Evolutionary conservation across 2,329 filamentous ascomycete species (phyloP), one percentile per base, ranked within the genome.

Genomic region (Fusarium drepaniforme): DNA sequence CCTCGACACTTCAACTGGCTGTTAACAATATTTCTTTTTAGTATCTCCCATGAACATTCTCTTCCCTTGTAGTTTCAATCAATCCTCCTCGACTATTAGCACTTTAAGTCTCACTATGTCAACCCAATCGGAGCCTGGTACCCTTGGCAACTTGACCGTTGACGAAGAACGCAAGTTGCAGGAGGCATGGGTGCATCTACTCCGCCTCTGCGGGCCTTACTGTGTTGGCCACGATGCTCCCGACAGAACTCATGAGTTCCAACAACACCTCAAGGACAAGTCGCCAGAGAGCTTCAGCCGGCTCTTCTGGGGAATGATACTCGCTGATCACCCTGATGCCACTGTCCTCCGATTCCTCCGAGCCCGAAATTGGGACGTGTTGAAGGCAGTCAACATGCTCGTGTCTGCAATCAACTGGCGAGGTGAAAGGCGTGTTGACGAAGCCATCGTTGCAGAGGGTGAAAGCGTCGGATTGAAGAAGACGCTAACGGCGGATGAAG

Each of bases 321-420:
- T 72, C 18, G 66, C 66, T 1, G 81, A 86, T 37, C 78, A 86
- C 61, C 84, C 84, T 0, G 84, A 86, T 63, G 80, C 82, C 0
- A 68, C 82, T 1, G 75, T 82, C 0, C 78, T 86, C n/a, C 84
- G 84, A 5, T 86, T 85, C 68, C 80, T 84, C 25, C 79, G 84
- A 37, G 83, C 83, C 12, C 81, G 83, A 60, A 83, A 85, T 71
- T 85, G 84, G 80, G 79, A 86, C 70, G 80, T 86, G 6, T 75
- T 80, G 1, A 83, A 83, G 57, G 83, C 83, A 0, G 78, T 85
- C 21, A 78, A 80, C 21, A 86, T 86, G 81, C 77, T 85, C 42
- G 79, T 83, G 4, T 80, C 82, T 2, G 77, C 82, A 8, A 70
- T 85, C 64, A 77, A 83, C 42, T 86, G 84, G 84, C 81, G 84